phyloP scores from a whole-genome alignment of 176 grass and related monocot species.

The Hordeum marinum region DNA sequence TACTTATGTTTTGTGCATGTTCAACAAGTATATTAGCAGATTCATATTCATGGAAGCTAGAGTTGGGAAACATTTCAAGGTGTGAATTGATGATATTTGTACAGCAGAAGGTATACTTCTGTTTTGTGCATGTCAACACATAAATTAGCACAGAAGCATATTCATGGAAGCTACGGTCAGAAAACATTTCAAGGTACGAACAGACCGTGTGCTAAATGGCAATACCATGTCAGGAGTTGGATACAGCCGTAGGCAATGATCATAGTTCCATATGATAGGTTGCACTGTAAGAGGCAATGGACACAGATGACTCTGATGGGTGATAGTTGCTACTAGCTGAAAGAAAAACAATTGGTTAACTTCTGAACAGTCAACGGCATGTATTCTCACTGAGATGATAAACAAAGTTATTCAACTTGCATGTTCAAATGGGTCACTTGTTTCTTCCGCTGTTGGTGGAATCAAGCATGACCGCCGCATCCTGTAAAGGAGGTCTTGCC shows the following conservation, averaged over 20 bases:
- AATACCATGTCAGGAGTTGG: conserved; percentile 87
- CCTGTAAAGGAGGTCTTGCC: conserved; percentile 94
- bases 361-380: neutral
- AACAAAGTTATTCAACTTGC: conserved; percentile 25
- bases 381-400: neutral
- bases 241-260: conserved; percentile 89
- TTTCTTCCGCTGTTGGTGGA: conserved; percentile 81
- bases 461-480: conserved; percentile 86
- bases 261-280: conserved; percentile 98
- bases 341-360: conserved; percentile 20
- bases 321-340: conserved; percentile 94
- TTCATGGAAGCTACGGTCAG: neutral
- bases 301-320: conserved; percentile 98
- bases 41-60: too few species aligned
- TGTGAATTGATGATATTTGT: too few species aligned
- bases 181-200: neutral
- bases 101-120: too few species aligned
- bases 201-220: conserved; percentile 18
- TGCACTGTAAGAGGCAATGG: conserved; percentile 92
- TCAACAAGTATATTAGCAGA: too few species aligned
- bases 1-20: neutral
- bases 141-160: conserved; percentile 11
- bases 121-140: conserved; percentile 10
- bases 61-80: too few species aligned
- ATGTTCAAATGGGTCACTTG: conserved; percentile 88